These are phyloP conservation scores for Cnidoscolus chayamansa DNA, from an alignment of 441 rosid species.

Conservation along the genomic window DNA sequence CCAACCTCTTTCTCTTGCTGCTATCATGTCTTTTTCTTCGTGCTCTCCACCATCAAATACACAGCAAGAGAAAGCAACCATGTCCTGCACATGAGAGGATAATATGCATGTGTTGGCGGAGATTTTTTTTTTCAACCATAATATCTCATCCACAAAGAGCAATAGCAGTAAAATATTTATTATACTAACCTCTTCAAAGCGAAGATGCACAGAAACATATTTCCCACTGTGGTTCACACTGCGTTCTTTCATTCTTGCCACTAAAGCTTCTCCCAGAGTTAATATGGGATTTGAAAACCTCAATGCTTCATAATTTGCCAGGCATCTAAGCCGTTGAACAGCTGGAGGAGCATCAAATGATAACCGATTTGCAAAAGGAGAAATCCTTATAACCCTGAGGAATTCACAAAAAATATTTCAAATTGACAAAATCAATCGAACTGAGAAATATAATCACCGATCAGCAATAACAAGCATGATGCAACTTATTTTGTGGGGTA, in stretches of 20 bases:
- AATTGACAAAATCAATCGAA: neutral
- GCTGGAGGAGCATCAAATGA: conserved; percentile 94
- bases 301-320: conserved; percentile 92
- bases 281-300: conserved; percentile 76
- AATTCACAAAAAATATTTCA: conserved; percentile 24
- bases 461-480: conserved; percentile 8
- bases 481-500: neutral
- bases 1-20: conserved; percentile 99
- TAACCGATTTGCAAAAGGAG: conserved; percentile 98
- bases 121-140: neutral
- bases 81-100: conserved; percentile 56
- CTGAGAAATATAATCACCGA: neutral
- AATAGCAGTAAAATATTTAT: conserved; percentile 4
- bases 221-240: conserved; percentile 74
- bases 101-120: conserved; percentile 11
- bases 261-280: conserved; percentile 71
- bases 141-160: conserved; percentile 9
- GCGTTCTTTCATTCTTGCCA: conserved; percentile 87
- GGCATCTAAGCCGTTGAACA: conserved; percentile 91
- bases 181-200: conserved; percentile 90
- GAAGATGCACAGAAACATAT: conserved; percentile 95
- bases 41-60: conserved; percentile 91
- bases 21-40: conserved; percentile 84
- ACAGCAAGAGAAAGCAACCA: conserved; percentile 99
- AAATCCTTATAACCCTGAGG: conserved; percentile 91